Evolutionary conservation across 257 asterid species (phyloP).

Genomic region (Fraxinus cuspidata): DNA sequence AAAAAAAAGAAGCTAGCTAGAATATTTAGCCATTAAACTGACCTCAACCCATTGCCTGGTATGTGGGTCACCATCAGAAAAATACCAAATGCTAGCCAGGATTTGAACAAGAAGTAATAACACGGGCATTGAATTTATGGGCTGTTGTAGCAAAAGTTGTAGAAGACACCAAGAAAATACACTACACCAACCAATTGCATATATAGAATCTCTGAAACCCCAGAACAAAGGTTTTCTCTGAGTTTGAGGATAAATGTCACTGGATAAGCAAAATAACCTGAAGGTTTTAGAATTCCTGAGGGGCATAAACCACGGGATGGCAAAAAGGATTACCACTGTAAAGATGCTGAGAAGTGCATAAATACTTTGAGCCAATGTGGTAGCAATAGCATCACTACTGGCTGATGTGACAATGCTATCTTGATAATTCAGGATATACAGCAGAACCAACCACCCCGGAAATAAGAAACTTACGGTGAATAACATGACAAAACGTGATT

Average conservation of each 20-base stretch:
- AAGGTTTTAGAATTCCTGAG: slow-evolving; percentile 25
- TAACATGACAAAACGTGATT: slow-evolving; percentile 28
- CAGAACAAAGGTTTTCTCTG: slow-evolving; percentile 16
- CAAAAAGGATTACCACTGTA: slow-evolving; percentile 43
- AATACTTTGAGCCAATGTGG: slow-evolving; percentile 54
- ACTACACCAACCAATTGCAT: slow-evolving; percentile 59
- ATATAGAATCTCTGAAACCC: slow-evolving; percentile 46
- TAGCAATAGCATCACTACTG: slow-evolving; percentile 53
- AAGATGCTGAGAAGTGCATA: slow-evolving; percentile 57
- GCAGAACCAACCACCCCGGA: slow-evolving; percentile 56
- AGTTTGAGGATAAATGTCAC: slow-evolving; percentile 29
- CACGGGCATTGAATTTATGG: slow-evolving; percentile 67
- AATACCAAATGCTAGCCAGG: slow-evolving; percentile 46
- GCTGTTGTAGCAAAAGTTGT: slow-evolving; percentile 84
- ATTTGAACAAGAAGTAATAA: slow-evolving; percentile 62
- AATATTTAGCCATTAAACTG: slow-evolving; percentile 31
- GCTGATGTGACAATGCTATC: slow-evolving; percentile 38
- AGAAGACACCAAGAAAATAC: slow-evolving; percentile 76
- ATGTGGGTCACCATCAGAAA: slow-evolving; percentile 39
- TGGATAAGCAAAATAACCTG: slow-evolving; percentile 25
- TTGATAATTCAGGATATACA: slow-evolving; percentile 46
- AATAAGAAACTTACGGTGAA: slow-evolving; percentile 46
- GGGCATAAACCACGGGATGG: slow-evolving; percentile 75
- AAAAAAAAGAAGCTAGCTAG: not conserved
- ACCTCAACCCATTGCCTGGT: slow-evolving; percentile 81